These are phyloP conservation scores for Capsicum baccatum DNA, from an alignment of 257 asterid genomes.

Conservation along the genomic window DNA sequence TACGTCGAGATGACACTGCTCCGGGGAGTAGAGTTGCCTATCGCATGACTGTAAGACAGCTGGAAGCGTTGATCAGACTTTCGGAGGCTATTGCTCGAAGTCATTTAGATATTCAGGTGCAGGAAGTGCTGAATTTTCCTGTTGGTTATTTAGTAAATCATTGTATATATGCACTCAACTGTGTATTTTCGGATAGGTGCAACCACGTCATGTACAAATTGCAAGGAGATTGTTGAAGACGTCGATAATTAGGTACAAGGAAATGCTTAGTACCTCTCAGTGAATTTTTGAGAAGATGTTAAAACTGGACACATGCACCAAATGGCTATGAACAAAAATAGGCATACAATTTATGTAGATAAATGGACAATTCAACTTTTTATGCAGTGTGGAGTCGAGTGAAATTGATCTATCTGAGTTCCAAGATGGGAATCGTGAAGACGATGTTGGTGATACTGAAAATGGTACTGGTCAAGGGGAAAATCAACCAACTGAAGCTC, in stretches of 20 bases:
- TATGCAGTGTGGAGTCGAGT: slow-evolving; percentile 90
- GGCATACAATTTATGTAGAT: not conserved
- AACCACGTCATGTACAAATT: slow-evolving; percentile 68
- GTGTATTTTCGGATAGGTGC: slow-evolving; percentile 55
- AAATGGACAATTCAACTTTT: slow-evolving; percentile 29
- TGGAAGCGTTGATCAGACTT: slow-evolving; percentile 92
- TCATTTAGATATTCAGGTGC: slow-evolving; percentile 80
- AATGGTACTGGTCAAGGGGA: slow-evolving; percentile 48
- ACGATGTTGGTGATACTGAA: slow-evolving; percentile 46
- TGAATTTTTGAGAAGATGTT: not conserved
- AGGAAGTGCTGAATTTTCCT: slow-evolving; percentile 21
- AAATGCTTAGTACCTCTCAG: slow-evolving; percentile 23
- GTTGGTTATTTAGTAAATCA: not conserved
- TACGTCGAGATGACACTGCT: slow-evolving; percentile 86
- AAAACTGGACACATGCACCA: not conserved
- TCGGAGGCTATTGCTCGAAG: slow-evolving; percentile 96
- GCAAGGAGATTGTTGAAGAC: slow-evolving; percentile 86
- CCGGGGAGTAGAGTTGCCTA: slow-evolving; percentile 99
- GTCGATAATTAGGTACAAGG: slow-evolving; percentile 80
- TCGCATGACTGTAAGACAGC: slow-evolving; percentile 98
- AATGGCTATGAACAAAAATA: not conserved
- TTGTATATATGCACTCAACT: slow-evolving; percentile 23
- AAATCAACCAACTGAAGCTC: slow-evolving; percentile 39
- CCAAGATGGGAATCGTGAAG: slow-evolving; percentile 64
- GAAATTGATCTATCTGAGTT: slow-evolving; percentile 96